A percentile compares a stretch with the other conserved stretches of the same genome.
These are phyloP conservation scores for Podospora pseudopauciseta DNA, from an alignment of 495 filamentous ascomycete species.

Conservation along the genomic window DNA sequence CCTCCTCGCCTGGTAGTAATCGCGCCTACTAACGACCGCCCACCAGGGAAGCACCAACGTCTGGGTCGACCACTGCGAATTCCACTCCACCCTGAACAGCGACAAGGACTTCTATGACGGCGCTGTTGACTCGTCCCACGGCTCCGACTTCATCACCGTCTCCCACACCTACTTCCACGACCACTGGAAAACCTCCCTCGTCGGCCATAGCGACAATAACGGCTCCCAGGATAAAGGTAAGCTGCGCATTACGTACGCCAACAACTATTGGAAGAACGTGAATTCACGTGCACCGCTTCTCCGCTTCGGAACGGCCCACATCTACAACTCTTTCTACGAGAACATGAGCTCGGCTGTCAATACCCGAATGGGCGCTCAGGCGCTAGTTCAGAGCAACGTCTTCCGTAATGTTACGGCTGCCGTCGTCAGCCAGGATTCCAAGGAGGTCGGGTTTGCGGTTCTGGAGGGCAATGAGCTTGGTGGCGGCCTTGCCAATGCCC, in stretches of 20 bases:
- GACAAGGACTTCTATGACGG: slow-evolving; percentile 70
- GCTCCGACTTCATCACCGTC: slow-evolving; percentile 50
- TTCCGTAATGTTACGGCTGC: slow-evolving; percentile 47
- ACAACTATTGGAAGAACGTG: slow-evolving; percentile 61
- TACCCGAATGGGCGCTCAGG: slow-evolving; percentile 61
- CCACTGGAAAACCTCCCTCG: slow-evolving; percentile 62
- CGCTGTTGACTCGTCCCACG: slow-evolving; percentile 58
- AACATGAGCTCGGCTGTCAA: slow-evolving; percentile 57
- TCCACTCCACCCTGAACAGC: slow-evolving; percentile 52
- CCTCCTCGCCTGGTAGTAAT: too few relatives aligned
- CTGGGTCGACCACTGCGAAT: slow-evolving; percentile 68
- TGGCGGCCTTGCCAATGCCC: slow-evolving; percentile 43
- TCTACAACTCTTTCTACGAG: slow-evolving; percentile 46
- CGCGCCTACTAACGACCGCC: too few relatives aligned
- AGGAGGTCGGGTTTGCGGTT: slow-evolving; percentile 45
- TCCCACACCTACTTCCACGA: slow-evolving; percentile 54
- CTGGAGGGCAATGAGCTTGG: slow-evolving; percentile 56
- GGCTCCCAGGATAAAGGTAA: slow-evolving; percentile 46
- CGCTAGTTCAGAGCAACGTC: slow-evolving; percentile 58
- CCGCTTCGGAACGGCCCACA: slow-evolving; percentile 60
- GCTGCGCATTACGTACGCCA: slow-evolving; percentile 57
- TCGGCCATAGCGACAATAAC: slow-evolving; percentile 59
- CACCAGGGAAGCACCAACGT: slow-evolving; percentile 50
- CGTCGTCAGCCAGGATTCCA: slow-evolving; percentile 56
- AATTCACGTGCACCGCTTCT: slow-evolving; percentile 58